Evolutionary conservation across 208 protist species (phyloP).

Genomic region (Polymyxa betae): DNA sequence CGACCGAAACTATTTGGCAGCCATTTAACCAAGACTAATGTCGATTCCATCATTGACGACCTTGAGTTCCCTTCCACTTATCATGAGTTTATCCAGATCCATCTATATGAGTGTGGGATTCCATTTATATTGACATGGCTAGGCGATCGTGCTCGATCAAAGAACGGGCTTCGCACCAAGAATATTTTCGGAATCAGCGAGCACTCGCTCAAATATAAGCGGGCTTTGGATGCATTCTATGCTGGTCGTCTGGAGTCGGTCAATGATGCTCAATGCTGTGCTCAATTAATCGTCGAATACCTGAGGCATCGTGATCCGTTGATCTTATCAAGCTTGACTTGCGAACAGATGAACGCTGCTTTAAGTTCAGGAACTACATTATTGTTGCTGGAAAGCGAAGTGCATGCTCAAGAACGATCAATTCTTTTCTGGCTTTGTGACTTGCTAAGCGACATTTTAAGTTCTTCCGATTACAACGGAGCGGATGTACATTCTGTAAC

Average conservation of each 20-base stretch:
- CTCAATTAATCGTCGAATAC: background rate
- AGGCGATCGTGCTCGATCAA: background rate
- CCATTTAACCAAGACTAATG: background rate
- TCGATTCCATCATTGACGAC: background rate
- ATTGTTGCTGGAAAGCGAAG: background rate
- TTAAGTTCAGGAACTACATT: background rate
- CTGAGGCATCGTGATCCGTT: background rate
- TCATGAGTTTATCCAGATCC: background rate
- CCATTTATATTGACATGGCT: background rate
- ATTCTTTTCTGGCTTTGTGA: background rate
- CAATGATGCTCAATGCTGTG: background rate
- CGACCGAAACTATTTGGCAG: background rate
- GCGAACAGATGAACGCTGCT: background rate
- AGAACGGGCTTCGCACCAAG: background rate
- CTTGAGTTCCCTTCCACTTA: background rate
- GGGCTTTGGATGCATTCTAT: background rate
- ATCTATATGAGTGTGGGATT: background rate
- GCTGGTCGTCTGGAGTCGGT: background rate
- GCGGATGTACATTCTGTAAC: background rate
- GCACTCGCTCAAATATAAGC: background rate
- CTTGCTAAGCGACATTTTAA: background rate
- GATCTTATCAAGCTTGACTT: background rate
- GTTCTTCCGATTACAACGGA: background rate
- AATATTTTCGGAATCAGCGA: background rate
- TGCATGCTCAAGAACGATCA: background rate